Evolutionary conservation across 768 basidiomycete species (phyloP).

Genomic region (Piloderma croceum): DNA sequence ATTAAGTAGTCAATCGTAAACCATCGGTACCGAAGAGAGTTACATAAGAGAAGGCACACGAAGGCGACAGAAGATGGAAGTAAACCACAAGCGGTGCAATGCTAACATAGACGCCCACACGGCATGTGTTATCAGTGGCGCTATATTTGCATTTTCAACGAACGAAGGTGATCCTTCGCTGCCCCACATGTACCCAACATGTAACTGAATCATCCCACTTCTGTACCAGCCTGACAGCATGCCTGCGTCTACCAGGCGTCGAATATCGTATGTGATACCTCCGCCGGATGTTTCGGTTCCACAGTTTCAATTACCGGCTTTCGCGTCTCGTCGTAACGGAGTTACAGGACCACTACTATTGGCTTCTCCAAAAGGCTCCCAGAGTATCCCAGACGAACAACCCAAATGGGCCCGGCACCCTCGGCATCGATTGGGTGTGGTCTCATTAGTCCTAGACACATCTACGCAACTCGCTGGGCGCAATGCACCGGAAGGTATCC

Average conservation of each 20-base stretch:
- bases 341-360: constrained; percentile 64
- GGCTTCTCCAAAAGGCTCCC: constrained; percentile 24
- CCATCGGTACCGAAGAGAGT: no score
- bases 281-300: constrained; percentile 59
- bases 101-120: neutral
- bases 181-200: no score
- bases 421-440: constrained; percentile 82
- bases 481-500: constrained; percentile 72
- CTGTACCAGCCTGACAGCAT: no score
- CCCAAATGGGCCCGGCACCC: constrained; percentile 43
- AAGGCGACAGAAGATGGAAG: no score
- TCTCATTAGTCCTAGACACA: constrained; percentile 81
- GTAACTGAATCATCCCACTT: no score
- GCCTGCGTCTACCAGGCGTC: constrained; percentile 49
- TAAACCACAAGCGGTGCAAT: no score
- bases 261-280: constrained; percentile 87
- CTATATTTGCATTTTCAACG: no score
- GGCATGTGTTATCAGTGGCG: no score
- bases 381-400: constrained; percentile 20
- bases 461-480: constrained; percentile 71
- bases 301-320: constrained; percentile 64
- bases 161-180: no score
- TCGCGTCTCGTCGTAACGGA: constrained; percentile 59
- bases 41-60: no score
- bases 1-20: no score